These are phyloP conservation scores for Leptographium lundbergii DNA, from an alignment of 2,329 filamentous ascomycete species.

Conservation along the genomic window DNA sequence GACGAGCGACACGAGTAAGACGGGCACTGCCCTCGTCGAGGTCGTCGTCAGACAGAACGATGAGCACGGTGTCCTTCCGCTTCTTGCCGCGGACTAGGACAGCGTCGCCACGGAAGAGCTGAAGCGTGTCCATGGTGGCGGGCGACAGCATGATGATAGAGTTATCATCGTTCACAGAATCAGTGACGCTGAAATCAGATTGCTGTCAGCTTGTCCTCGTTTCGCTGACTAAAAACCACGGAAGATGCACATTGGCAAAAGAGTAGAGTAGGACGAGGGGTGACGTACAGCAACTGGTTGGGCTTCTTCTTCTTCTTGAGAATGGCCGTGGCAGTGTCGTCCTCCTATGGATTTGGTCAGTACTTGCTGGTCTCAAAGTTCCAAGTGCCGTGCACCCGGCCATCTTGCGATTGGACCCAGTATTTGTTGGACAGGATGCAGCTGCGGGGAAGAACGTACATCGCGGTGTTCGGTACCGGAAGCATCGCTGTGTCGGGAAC, in stretches of 20 bases:
- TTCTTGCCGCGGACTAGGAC: conserved; percentile 99
- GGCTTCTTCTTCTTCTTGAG: conserved; percentile 99
- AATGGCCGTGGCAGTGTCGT: conserved; percentile 90
- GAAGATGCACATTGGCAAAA: neutral
- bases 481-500: conserved; percentile 51
- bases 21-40: conserved; percentile 93
- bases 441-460: conserved; percentile 36
- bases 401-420: conserved; percentile 9
- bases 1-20: conserved; percentile 96
- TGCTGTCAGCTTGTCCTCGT: neutral
- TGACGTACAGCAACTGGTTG: conserved; percentile 80
- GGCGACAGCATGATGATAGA: conserved; percentile 97
- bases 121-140: conserved; percentile 96
- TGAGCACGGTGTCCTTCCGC: conserved; percentile 96
- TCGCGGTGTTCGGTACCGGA: conserved; percentile 80
- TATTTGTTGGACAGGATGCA: neutral
- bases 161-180: conserved; percentile 99
- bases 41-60: conserved; percentile 94
- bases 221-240: neutral
- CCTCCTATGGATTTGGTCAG: conserved; percentile 42
- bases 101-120: conserved; percentile 97
- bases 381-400: conserved; percentile 20
- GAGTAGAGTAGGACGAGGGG: neutral
- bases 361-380: neutral
- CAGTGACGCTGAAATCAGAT: conserved; percentile 60